A percentile compares a stretch with the other conserved stretches of the same genome.
Evolutionary conservation across 805 yeast species (phyloP).

Genomic region (Candida manassasensis): DNA sequence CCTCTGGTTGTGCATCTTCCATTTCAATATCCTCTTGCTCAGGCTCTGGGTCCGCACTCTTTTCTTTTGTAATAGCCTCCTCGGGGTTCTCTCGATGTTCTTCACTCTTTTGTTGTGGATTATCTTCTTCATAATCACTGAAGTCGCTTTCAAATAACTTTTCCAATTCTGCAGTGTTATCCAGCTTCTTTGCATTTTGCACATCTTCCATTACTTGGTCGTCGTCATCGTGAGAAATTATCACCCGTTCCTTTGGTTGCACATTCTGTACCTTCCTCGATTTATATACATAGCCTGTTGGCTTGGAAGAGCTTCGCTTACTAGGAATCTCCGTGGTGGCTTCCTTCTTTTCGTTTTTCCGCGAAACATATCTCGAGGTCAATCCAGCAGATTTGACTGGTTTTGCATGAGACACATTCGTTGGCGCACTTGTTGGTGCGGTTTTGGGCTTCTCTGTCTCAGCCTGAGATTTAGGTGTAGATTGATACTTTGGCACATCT

Average conservation of each 20-base stretch:
- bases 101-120: slow-evolving; percentile 7
- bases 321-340: slow-evolving; percentile 6
- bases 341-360: slow-evolving; percentile 14
- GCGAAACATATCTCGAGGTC: slow-evolving; percentile 26
- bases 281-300: slow-evolving; percentile 24
- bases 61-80: neutral
- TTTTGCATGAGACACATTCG: slow-evolving; percentile 4
- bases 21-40: slow-evolving; percentile 7
- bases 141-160: slow-evolving; percentile 26
- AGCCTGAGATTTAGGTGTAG: neutral
- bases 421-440: slow-evolving; percentile 5
- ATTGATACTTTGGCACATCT: slow-evolving; percentile 2
- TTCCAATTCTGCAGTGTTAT: slow-evolving; percentile 20
- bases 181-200: slow-evolving; percentile 5
- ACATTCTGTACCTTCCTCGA: slow-evolving; percentile 30
- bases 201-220: slow-evolving; percentile 12
- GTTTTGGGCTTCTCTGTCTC: slow-evolving; percentile 2
- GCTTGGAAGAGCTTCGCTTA: slow-evolving; percentile 13
- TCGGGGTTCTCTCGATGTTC: slow-evolving; percentile 7
- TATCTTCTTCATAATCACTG: slow-evolving; percentile 13
- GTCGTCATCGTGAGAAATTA: slow-evolving; percentile 19
- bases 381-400: slow-evolving; percentile 14
- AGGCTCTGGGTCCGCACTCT: slow-evolving; percentile 4
- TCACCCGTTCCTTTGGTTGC: slow-evolving; percentile 33
- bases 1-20: slow-evolving; percentile 3